Base-by-base conservation (phyloP, 345 rosid genomes). In the Toxicodendron radicans region DNA sequence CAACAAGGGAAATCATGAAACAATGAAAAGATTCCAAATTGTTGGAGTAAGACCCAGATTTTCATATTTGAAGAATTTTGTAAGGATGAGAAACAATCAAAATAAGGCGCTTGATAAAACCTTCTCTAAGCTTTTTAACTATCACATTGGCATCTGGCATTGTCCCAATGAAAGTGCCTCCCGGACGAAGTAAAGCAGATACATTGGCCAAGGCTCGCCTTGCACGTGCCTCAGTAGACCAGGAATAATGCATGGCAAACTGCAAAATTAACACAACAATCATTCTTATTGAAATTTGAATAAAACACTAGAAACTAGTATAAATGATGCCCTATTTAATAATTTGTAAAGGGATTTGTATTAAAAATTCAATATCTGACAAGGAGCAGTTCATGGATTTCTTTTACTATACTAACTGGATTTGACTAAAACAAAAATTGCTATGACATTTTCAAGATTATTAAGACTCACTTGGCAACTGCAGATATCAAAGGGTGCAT, bases 81-180 rank as follows among this genome's bases (percentile, higher is more conserved):
- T 1, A 32, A 13, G 4, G 0, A 73, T 41, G 18, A 52, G 63
- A 23, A 65, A 38, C 16, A 64, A 64, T 24, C 38, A n/a, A 12
- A 72, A 38, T 23, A 58, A n/a, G 51, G 58, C 3, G 17, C 63
- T 23, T 54, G 38, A n/a, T 24, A 23, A 51, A 76, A 95, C 99
- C 98, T 91, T 86, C 85, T 88, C 97, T 81, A 48, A 95, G 92
- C 67, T 95, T 95, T 80, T 90, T 90, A 0, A 95, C 59, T 54
- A 95, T 90, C 63, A 95, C 99, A 83, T 93, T 93, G 53, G 97
- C 98, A 86, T 93, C 99, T 70, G 98, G 98, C 99, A 93, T 95
- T 48, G 99, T 91, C 77, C 99, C 97, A 11, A 93, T 89, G 81
- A 93, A 91, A 41, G 82, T 87, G 66, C 99, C 98, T 73, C 99